A percentile compares a stretch with the other conserved stretches of the same genome.
phyloP scores from a whole-genome alignment of 768 basidiomycete genomes.

The Trametes coccinea region DNA sequence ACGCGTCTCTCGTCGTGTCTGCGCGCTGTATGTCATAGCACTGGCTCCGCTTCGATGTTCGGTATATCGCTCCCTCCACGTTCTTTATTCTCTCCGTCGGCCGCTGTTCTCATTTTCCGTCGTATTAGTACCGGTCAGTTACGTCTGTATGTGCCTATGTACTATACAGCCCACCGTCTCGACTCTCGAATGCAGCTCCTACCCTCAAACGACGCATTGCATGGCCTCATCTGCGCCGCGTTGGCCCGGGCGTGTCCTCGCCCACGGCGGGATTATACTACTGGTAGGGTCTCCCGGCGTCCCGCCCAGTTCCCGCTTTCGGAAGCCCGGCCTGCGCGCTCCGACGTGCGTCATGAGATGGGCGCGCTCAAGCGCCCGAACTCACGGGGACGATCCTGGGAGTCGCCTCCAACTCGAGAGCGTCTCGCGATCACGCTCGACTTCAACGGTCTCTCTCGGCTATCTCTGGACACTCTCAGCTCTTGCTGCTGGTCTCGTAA shows the following conservation, averaged over 20 bases:
- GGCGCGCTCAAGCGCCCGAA: background rate
- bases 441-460: too few species aligned
- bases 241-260: too few species aligned
- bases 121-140: constrained; percentile 1
- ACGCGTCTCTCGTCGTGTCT: background rate
- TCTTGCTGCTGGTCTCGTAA: too few species aligned
- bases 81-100: background rate
- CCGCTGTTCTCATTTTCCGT: background rate
- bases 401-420: background rate
- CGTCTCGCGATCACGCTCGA: background rate
- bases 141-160: constrained; percentile 11
- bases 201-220: background rate
- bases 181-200: background rate
- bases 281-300: too few species aligned
- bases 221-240: too few species aligned
- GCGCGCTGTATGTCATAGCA: background rate
- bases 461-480: too few species aligned
- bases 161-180: constrained; percentile 14
- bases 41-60: too few species aligned
- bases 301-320: background rate
- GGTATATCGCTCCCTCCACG: background rate
- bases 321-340: background rate
- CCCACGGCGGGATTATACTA: too few species aligned
- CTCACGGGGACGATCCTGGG: too few species aligned
- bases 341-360: too few species aligned